Base-by-base conservation (phyloP, 2,329 filamentous ascomycete genomes). In the Harringtonia aguacate region DNA sequence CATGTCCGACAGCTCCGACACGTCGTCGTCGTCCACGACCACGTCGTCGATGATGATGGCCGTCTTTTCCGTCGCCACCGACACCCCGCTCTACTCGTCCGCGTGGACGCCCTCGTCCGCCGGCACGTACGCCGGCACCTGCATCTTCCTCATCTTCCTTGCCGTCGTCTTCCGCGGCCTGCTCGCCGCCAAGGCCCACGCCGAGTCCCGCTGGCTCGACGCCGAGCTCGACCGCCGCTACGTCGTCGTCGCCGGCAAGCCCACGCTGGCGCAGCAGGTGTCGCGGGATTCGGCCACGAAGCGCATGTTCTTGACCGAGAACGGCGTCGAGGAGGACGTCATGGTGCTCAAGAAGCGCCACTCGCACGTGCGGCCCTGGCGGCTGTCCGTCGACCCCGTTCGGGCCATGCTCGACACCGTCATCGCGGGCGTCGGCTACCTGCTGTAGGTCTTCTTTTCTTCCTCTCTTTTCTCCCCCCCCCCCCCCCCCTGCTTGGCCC, bases 101-200 rank as follows among this genome's bases (percentile, higher is more conserved):
- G 60, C 69, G 42, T 97, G 89, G 87, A 83, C 84, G 3, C 90
- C 90, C 6, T 64, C 58, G 24, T 80, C 67, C 30, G 67, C 72
- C 7, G 86, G 82, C 53, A 67, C 73, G 47, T 97, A 95, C 63
- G 87, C 86, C 2, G 90, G 79, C 45, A 94, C 87, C 24, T 94
- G 90, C 68, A 85, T 95, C 61, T 95, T 95, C 65, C 74, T 95
- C 47, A 80, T 95, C 58, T 54, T 84, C 36, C 79, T 97, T 41
- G 81, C 80, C 48, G 69, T 81, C 48, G 56, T 83, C 45, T 79
- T 82, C 56, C 84, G 89, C 42, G 65, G 70, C 18, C 69, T 95
- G 15, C 66, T 90, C 41, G 88, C 88, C 3, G 68, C 76, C 54
- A 87, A 86, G 59, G 77, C 65, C 65, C 78, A 67, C 62, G 73